Percentiles rank a stretch among this genome's conserved stretches.
Conservation (phyloP, 169 alveolate species). For the Plasmodium knowlesi region DNA sequence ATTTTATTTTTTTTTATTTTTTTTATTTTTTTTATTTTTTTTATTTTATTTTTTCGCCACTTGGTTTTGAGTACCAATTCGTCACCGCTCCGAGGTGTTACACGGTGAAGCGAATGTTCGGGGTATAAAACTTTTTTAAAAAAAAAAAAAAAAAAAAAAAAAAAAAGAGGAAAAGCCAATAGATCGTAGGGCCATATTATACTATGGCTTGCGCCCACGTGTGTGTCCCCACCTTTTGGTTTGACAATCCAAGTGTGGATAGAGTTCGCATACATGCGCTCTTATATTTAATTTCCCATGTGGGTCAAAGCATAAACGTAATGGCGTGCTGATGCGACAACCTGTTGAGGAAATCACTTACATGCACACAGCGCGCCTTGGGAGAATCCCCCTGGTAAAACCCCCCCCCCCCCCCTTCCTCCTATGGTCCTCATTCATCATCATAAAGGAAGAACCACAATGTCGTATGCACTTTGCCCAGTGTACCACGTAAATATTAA, state of each 20-base stretch:
- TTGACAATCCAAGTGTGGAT: not conserved
- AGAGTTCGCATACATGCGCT: too few relatives aligned
- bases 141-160: not conserved
- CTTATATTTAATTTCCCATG: not conserved
- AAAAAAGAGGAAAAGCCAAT: too few relatives aligned
- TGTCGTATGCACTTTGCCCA: slow-evolving; percentile 65
- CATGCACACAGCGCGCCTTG: not conserved
- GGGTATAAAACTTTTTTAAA: not conserved
- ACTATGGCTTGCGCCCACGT: not conserved
- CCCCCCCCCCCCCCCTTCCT: not conserved
- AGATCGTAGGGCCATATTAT: not conserved
- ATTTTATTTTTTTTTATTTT: slow-evolving; percentile 9
- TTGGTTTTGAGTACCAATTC: not conserved
- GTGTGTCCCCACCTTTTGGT: not conserved
- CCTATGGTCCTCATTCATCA: not conserved
- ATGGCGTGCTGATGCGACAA: not conserved
- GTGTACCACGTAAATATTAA: slow-evolving; percentile 31
- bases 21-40: not conserved
- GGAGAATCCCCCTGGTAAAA: too few relatives aligned
- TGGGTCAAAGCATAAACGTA: not conserved
- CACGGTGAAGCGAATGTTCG: not conserved
- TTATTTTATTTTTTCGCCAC: slow-evolving; percentile 18
- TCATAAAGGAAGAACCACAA: slow-evolving; percentile 8
- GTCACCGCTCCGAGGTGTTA: not conserved
- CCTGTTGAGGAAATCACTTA: not conserved